Conservation (phyloP, 768 basidiomycete species). For the Lactarius hengduanensis region DNA sequence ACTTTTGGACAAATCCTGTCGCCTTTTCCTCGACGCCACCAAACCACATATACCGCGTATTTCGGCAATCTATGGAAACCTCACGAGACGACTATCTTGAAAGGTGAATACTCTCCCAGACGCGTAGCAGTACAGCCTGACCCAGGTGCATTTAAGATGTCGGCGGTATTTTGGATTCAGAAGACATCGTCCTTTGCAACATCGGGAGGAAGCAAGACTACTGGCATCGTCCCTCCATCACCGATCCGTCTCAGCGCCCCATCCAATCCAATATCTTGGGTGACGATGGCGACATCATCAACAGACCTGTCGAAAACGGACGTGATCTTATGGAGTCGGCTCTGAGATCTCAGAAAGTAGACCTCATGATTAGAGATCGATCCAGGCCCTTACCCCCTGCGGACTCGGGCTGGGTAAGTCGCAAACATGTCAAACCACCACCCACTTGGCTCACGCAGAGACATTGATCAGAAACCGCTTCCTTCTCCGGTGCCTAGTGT, state of each 20-base stretch:
- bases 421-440: not conserved
- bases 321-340: not conserved
- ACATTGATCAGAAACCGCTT: not conserved
- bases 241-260: not conserved
- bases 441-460: not conserved
- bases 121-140: not conserved
- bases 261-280: not conserved
- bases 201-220: not conserved
- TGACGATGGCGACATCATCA: not conserved
- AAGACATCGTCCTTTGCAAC: not conserved
- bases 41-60: not conserved
- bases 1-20: not conserved
- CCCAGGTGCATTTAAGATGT: not conserved
- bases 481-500: not conserved
- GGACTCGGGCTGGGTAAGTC: not conserved
- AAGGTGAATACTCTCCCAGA: not conserved
- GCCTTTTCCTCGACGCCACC: not conserved
- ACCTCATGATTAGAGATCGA: not conserved
- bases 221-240: not conserved
- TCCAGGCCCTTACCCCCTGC: not conserved
- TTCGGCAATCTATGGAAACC: conserved; percentile 19
- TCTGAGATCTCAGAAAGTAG: not conserved
- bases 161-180: not conserved
- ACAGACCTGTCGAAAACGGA: not conserved
- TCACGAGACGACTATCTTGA: conserved; percentile 4